phyloP scores from a whole-genome alignment of 495 filamentous ascomycete genomes.

The Sabuloglossum arenarium region DNA sequence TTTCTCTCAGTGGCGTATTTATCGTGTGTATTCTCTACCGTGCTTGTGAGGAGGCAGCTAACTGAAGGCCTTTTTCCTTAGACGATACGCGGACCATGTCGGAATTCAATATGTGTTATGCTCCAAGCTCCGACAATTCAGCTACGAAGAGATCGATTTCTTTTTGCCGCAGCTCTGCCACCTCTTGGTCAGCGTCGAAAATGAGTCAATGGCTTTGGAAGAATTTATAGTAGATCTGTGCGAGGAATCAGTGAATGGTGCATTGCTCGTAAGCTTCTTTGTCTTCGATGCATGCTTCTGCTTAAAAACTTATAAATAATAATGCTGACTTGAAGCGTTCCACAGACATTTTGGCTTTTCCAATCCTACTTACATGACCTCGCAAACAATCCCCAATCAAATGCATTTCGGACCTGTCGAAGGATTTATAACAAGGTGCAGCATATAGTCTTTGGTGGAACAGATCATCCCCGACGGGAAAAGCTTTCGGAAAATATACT shows the following conservation, averaged over 20 bases:
- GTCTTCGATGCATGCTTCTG: conserved; percentile 3
- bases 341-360: conserved; percentile 64
- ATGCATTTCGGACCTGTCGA: conserved; percentile 49
- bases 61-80: conserved; percentile 15
- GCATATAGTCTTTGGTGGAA: conserved; percentile 51
- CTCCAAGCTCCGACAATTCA: conserved; percentile 59
- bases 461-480: conserved; percentile 37
- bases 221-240: conserved; percentile 63
- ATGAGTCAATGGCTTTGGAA: conserved; percentile 67
- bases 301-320: neutral
- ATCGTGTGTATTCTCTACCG: conserved; percentile 30
- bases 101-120: conserved; percentile 64
- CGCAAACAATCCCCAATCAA: conserved; percentile 40
- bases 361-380: conserved; percentile 65
- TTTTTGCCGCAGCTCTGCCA: conserved; percentile 66
- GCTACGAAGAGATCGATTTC: conserved; percentile 68
- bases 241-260: conserved; percentile 59
- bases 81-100: conserved; percentile 63
- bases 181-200: conserved; percentile 56
- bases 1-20: conserved; percentile 62
- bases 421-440: conserved; percentile 64
- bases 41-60: conserved; percentile 4
- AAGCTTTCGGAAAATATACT: conserved; percentile 56
- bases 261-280: conserved; percentile 37
- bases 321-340: neutral